phyloP scores from a whole-genome alignment of 2,329 filamentous ascomycete genomes.

The Pyricularia grisea region DNA sequence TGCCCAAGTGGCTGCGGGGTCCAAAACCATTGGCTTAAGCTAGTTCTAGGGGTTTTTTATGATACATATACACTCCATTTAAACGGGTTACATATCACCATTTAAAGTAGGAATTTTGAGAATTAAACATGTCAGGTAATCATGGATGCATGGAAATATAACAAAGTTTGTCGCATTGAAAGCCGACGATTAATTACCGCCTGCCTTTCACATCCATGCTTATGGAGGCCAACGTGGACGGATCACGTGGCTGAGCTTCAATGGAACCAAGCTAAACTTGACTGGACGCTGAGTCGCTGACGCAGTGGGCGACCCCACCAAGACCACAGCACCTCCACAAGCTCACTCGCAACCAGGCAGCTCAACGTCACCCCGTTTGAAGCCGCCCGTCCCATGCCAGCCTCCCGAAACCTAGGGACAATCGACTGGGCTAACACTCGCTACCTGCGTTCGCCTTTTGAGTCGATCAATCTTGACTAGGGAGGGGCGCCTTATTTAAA shows the following conservation, averaged over 20 bases:
- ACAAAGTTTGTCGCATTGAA: not conserved
- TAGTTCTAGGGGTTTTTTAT: not conserved
- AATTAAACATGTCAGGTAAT: not conserved
- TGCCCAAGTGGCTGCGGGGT: not conserved
- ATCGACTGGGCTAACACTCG: not conserved
- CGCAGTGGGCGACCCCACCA: slow-evolving; percentile 3
- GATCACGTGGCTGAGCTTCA: not conserved
- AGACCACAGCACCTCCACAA: not conserved
- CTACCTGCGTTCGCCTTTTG: not conserved
- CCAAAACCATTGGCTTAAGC: not conserved
- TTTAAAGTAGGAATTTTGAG: not conserved
- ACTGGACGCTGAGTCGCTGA: slow-evolving; percentile 1
- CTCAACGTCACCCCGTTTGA: slow-evolving; percentile 1
- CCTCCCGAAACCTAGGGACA: not conserved
- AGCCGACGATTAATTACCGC: not conserved
- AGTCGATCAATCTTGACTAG: not conserved
- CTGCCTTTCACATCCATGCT: not conserved
- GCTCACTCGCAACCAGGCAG: not conserved
- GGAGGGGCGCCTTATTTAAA: not conserved
- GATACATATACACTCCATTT: not conserved
- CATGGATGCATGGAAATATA: not conserved
- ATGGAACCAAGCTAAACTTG: not conserved
- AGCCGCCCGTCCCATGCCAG: not conserved
- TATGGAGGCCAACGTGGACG: not conserved
- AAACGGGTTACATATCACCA: not conserved